Evolutionary conservation across 2,329 filamentous ascomycete species (phyloP).

Genomic region (Penicillium fuscoglaucum): DNA sequence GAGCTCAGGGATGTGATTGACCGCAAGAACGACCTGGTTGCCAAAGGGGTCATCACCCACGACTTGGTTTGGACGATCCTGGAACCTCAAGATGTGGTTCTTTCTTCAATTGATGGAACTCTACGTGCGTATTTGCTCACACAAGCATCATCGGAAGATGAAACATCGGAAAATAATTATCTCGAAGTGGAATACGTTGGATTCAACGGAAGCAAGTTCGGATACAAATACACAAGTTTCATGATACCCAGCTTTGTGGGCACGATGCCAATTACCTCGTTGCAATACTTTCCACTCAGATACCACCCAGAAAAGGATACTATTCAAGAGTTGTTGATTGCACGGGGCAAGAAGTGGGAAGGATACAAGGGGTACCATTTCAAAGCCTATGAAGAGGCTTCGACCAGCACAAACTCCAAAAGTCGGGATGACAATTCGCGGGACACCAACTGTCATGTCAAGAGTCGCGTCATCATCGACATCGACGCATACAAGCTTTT

Average conservation of each 20-base stretch:
- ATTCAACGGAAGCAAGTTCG: constrained; percentile 24
- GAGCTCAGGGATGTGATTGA: constrained; percentile 56
- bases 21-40: constrained; percentile 53
- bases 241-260: constrained; percentile 26
- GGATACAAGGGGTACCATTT: constrained; percentile 52
- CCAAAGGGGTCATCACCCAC: constrained; percentile 56
- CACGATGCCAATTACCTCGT: constrained; percentile 44
- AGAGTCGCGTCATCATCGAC: constrained; percentile 55
- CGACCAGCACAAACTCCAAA: constrained; percentile 29
- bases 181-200: constrained; percentile 19
- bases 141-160: neutral
- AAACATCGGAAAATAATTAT: neutral
- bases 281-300: constrained; percentile 48
- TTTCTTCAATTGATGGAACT: constrained; percentile 6
- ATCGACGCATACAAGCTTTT: constrained; percentile 52
- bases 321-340: constrained; percentile 43
- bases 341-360: constrained; percentile 51
- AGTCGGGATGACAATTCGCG: constrained; percentile 22
- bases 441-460: constrained; percentile 33
- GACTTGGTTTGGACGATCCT: constrained; percentile 48
- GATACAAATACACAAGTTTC: constrained; percentile 8
- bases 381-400: constrained; percentile 51
- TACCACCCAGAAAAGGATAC: constrained; percentile 45
- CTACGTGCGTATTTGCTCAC: constrained; percentile 16
- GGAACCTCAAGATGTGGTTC: constrained; percentile 29